Percentiles rank a stretch among this genome's conserved stretches.
phyloP scores from a whole-genome alignment of 176 grass and related monocot species.

The Panicum miliaceum region DNA sequence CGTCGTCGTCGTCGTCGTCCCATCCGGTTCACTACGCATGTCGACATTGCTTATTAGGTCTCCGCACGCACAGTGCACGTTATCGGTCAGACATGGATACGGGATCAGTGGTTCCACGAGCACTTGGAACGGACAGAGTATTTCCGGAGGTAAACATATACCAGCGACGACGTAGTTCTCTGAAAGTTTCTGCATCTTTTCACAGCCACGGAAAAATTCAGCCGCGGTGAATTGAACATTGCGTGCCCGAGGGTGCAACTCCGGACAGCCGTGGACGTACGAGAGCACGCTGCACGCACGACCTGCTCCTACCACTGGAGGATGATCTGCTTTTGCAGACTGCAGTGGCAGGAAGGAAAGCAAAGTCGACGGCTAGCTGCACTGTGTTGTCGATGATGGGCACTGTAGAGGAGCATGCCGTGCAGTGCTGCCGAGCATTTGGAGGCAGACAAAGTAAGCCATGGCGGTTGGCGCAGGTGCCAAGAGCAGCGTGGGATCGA shows the following conservation, averaged over 20 bases:
- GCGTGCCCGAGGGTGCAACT: slow-evolving; percentile 4
- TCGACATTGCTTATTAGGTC: slow-evolving; percentile 36
- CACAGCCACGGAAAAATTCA: slow-evolving; percentile 19
- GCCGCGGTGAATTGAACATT: too few relatives aligned
- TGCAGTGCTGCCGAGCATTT: neutral
- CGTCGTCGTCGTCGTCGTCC: neutral
- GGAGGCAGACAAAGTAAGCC: slow-evolving; percentile 33
- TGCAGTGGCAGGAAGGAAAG: slow-evolving; percentile 1
- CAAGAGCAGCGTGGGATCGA: slow-evolving; percentile 4
- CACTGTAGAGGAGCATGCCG: slow-evolving; percentile 2
- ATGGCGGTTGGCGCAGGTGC: neutral
- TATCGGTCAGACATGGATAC: neutral
- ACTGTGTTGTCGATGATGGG: neutral
- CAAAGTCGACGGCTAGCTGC: slow-evolving; percentile 16
- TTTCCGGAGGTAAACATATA: neutral
- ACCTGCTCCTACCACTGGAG: neutral
- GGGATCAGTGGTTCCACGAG: neutral
- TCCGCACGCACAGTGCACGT: neutral
- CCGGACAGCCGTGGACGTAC: neutral
- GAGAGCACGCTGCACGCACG: neutral
- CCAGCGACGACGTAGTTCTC: too few relatives aligned
- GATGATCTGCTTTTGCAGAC: neutral
- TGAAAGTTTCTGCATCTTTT: neutral
- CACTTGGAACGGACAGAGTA: neutral
- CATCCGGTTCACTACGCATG: neutral